Evolutionary conservation across 768 basidiomycete species (phyloP).

Genomic region (Tephrocybe sp.): DNA sequence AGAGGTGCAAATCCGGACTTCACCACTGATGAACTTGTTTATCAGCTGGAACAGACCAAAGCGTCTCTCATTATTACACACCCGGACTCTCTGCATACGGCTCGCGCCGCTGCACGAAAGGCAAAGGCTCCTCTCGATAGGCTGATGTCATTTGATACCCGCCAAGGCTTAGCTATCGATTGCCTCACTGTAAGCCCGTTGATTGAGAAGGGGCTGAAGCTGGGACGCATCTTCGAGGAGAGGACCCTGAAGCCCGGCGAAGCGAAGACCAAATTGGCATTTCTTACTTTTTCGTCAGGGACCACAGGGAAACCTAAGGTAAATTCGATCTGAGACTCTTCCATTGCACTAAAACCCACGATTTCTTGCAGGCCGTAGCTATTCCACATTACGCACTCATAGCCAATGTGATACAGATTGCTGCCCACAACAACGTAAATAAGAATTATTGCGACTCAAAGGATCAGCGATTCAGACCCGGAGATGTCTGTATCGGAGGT

Average conservation of each 20-base stretch:
- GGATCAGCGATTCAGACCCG: constrained; percentile 52
- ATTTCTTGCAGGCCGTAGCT: constrained; percentile 46
- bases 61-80: constrained; percentile 47
- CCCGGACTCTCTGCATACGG: constrained; percentile 41
- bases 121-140: constrained; percentile 38
- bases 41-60: constrained; percentile 51
- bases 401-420: constrained; percentile 61
- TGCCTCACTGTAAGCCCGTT: constrained; percentile 43
- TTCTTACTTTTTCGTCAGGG: constrained; percentile 69
- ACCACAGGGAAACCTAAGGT: constrained; percentile 78
- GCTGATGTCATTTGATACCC: constrained; percentile 38
- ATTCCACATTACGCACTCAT: constrained; percentile 60
- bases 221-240: constrained; percentile 41
- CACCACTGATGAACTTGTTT: constrained; percentile 48
- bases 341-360: not conserved
- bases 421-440: constrained; percentile 49
- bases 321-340: not conserved
- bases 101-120: constrained; percentile 38
- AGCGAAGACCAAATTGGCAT: constrained; percentile 66
- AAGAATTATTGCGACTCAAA: constrained; percentile 42
- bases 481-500: constrained; percentile 63
- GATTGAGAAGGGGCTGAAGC: constrained; percentile 44
- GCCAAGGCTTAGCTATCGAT: constrained; percentile 6
- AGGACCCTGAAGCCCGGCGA: constrained; percentile 53
- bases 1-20: constrained; percentile 64